Percentiles rank a stretch among this genome's conserved stretches.
Evolutionary conservation across 2,329 filamentous ascomycete genomes (phyloP).

Genomic region (Calycina herbarum): DNA sequence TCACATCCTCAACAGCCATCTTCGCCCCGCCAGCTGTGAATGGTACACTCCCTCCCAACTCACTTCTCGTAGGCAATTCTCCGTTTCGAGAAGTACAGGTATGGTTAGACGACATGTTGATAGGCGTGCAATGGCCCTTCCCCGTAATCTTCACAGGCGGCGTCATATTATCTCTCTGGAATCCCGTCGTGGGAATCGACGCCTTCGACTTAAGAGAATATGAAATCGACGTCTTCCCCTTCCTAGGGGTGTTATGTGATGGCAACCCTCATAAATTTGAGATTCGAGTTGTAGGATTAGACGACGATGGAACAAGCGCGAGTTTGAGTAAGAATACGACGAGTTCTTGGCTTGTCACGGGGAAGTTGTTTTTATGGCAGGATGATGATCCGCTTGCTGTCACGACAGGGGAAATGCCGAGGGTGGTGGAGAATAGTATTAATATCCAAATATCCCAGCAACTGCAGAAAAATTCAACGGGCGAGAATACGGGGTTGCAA

Average conservation of each 20-base stretch:
- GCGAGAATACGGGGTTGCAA: slow-evolving; percentile 56
- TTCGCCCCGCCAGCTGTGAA: slow-evolving; percentile 48
- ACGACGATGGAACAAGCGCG: slow-evolving; percentile 42
- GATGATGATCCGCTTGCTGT: slow-evolving; percentile 46
- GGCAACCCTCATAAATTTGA: slow-evolving; percentile 64
- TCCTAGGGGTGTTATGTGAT: slow-evolving; percentile 68
- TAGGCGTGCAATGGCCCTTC: slow-evolving; percentile 78
- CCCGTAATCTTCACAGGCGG: slow-evolving; percentile 84
- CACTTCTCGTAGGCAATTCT: slow-evolving; percentile 39
- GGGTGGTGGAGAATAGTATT: slow-evolving; percentile 39
- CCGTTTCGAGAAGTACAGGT: slow-evolving; percentile 79
- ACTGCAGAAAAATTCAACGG: slow-evolving; percentile 45
- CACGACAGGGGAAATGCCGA: slow-evolving; percentile 48
- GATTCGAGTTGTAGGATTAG: slow-evolving; percentile 65
- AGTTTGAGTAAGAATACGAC: slow-evolving; percentile 42
- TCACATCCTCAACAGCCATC: slow-evolving; percentile 55
- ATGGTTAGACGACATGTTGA: slow-evolving; percentile 68
- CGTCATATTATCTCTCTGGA: slow-evolving; percentile 72
- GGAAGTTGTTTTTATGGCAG: slow-evolving; percentile 74
- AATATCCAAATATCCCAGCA: slow-evolving; percentile 49
- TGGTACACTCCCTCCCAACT: not conserved
- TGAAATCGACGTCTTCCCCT: slow-evolving; percentile 80
- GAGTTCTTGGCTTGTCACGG: slow-evolving; percentile 70
- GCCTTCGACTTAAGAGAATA: slow-evolving; percentile 77
- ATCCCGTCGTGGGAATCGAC: slow-evolving; percentile 75